These are phyloP conservation scores for Acmispon strigosus DNA, from an alignment of 306 rosid genomes.

Conservation along the genomic window DNA sequence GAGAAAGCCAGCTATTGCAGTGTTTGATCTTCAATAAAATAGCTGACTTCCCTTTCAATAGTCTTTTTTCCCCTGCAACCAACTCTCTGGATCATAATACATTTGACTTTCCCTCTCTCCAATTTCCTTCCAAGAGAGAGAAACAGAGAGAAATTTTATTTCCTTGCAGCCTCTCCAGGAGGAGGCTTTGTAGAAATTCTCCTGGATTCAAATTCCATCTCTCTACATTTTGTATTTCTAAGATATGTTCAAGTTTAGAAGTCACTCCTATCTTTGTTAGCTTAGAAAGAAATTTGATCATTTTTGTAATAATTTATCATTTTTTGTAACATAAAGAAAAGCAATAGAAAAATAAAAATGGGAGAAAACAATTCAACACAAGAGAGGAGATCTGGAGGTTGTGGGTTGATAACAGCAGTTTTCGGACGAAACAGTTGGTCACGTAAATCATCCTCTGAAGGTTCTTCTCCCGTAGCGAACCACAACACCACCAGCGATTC, in stretches of 20 bases:
- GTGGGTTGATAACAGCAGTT: conserved; percentile 62
- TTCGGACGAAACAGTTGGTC: conserved; percentile 45
- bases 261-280: neutral
- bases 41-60: neutral
- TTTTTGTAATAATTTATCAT: neutral
- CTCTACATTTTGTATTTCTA: neutral
- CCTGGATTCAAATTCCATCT: conserved; percentile 23
- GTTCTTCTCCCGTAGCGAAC: conserved; percentile 10
- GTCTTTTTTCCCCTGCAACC: conserved; percentile 11
- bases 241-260: neutral
- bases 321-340: neutral
- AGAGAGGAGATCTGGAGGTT: conserved; percentile 46
- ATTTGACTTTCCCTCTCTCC: neutral
- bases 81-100: too few relatives aligned
- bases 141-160: neutral
- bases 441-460: conserved; percentile 26
- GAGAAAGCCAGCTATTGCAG: neutral
- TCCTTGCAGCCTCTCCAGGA: conserved; percentile 34
- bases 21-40: conserved; percentile 6
- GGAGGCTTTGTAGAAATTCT: conserved; percentile 35
- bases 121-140: conserved; percentile 1
- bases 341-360: conserved; percentile 30
- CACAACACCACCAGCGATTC: conserved; percentile 23
- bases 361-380: conserved; percentile 36
- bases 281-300: neutral